Percentiles rank a stretch among this genome's conserved stretches.
phyloP scores from a whole-genome alignment of 2,329 filamentous ascomycete species.

The Pezicula neosporulosa region DNA sequence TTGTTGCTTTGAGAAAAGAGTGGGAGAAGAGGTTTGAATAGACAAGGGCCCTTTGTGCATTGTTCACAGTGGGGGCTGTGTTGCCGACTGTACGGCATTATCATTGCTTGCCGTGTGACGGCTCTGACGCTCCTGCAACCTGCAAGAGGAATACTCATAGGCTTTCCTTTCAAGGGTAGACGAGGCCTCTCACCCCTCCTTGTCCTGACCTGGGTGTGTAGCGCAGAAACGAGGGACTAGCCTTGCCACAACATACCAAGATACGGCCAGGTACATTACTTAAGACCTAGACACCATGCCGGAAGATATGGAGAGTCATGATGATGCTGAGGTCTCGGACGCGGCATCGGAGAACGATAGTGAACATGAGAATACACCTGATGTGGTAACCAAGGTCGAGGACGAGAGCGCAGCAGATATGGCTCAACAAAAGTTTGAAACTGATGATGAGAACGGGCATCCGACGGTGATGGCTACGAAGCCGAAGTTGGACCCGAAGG shows the following conservation, averaged over 20 bases:
- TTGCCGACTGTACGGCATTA: neutral
- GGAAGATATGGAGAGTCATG: conserved; percentile 28
- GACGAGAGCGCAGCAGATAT: conserved; percentile 28
- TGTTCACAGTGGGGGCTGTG: neutral
- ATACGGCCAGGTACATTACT: neutral
- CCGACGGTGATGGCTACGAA: conserved; percentile 48
- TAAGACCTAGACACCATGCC: conserved; percentile 26
- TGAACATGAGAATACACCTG: conserved; percentile 28
- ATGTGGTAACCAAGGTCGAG: conserved; percentile 26
- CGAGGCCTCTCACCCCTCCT: neutral
- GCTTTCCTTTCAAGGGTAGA: neutral
- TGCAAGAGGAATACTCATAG: neutral
- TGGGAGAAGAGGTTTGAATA: neutral
- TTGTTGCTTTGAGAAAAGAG: neutral
- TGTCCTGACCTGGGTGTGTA: neutral
- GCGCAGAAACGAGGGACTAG: conserved; percentile 11
- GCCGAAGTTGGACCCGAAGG: conserved; percentile 73
- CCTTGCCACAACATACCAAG: neutral
- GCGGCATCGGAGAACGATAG: conserved; percentile 31
- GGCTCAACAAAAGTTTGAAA: conserved; percentile 27
- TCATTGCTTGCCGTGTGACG: neutral
- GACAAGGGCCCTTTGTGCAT: neutral
- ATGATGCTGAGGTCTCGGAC: conserved; percentile 31
- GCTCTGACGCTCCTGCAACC: neutral
- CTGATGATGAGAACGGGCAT: conserved; percentile 28